Evolutionary conservation across 106 monocot species (phyloP), one percentile per base, ranked within the genome.

Genomic region (Allium cepa): DNA sequence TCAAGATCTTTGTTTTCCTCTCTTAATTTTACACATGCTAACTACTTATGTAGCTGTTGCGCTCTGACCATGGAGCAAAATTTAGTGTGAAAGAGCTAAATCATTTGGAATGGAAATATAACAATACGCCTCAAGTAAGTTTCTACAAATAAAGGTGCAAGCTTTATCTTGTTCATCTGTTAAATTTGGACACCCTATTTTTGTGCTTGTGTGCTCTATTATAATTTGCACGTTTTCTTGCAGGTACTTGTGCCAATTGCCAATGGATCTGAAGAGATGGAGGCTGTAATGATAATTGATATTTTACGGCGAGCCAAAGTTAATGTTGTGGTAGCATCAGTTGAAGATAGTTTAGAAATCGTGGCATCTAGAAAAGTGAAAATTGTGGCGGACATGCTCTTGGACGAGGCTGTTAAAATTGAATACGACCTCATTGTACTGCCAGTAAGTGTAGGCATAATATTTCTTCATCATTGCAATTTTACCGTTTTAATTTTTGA

Each of bases 191-290:
- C n/a, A 11, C 16, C 4, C 4, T 63, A 47, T 47, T 63, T 62
- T 8, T 26, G 11, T 14, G 36, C 10, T 26, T 63, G n/a, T 46
- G 63, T 63, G 36, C 47, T n/a, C 8, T 6, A 1, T 46, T 5
- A 60, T 22, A 10, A 17, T 27, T 17, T 47, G 63, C 46, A 8
- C 13, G 2, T 61, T 47, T 47, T 47, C 46, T 50, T 8, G 13
- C 75, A 95, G 94, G 73, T 95, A 79, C 78, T 95, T 72, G 94
- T 95, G 66, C 88, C 94, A 49, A 78, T 95, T 77, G 91, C 94
- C 17, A 83, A 88, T 79, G 94, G 94, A 56, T 68, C 87, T n/a
- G 88, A 95, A 67, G 94, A 91, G 71, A 91, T 91, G 94, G 94
- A 95, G 46, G 80, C 94, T 68, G 58, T 80, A 10, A 85, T 91